phyloP scores from a whole-genome alignment of 257 asterid genomes.

The Scutellaria baicalensis region DNA sequence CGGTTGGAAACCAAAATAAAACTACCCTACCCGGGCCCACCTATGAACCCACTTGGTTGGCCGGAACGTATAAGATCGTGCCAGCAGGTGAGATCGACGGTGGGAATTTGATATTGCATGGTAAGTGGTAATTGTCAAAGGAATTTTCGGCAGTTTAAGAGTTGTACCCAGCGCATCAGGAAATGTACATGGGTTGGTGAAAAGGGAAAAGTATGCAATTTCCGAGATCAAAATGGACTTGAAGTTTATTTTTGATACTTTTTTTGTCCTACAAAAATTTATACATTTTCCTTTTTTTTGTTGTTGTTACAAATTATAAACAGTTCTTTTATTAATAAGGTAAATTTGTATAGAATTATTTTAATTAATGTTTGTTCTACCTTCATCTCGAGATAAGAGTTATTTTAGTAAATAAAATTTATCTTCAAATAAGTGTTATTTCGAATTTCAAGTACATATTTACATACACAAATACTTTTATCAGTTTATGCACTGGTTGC shows the following conservation, averaged over 20 bases:
- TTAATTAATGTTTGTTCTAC: too few relatives aligned
- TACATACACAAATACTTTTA: too few relatives aligned
- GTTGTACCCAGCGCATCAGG: constrained; percentile 11
- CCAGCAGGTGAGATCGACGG: constrained; percentile 27
- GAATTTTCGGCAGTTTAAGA: not conserved
- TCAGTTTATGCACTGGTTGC: too few relatives aligned
- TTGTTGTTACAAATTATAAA: too few relatives aligned
- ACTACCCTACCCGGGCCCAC: constrained; percentile 15
- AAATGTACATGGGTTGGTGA: constrained; percentile 27
- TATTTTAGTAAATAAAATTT: too few relatives aligned
- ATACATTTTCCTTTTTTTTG: too few relatives aligned
- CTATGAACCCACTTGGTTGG: not conserved
- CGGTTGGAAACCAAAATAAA: not conserved
- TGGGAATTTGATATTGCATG: not conserved
- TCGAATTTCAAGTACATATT: too few relatives aligned
- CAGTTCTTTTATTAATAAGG: too few relatives aligned
- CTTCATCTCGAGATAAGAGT: too few relatives aligned
- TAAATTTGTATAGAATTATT: too few relatives aligned
- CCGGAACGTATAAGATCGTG: not conserved
- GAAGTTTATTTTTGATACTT: not conserved
- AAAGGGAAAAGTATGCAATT: not conserved
- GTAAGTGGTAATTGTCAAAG: constrained; percentile 3
- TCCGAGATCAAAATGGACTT: not conserved
- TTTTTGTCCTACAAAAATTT: too few relatives aligned
- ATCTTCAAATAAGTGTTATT: too few relatives aligned